Evolutionary conservation across 2,329 filamentous ascomycete species (phyloP).

Genomic region (Acrocalymma vagum): DNA sequence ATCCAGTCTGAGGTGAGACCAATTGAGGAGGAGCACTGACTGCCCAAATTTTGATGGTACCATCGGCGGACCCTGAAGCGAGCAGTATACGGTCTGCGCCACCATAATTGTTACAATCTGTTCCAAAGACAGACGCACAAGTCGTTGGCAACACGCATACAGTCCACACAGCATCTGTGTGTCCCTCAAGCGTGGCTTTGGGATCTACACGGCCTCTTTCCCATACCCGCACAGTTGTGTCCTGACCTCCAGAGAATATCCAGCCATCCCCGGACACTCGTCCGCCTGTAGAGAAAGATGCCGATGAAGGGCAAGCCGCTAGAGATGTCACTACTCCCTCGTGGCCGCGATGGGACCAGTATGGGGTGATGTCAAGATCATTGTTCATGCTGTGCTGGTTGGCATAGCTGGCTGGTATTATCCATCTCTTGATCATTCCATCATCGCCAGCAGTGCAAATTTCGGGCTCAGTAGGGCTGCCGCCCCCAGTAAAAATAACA

Average conservation of each 20-base stretch:
- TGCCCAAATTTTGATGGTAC: constrained; percentile 91
- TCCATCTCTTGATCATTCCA: constrained; percentile 95
- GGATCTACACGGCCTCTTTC: constrained; percentile 93
- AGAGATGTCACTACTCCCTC: constrained; percentile 88
- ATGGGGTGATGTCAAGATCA: constrained; percentile 90
- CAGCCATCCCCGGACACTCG: constrained; percentile 91
- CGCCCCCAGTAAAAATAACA: constrained; percentile 95
- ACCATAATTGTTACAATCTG: constrained; percentile 74
- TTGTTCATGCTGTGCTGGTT: constrained; percentile 68
- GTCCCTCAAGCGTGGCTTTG: constrained; percentile 91
- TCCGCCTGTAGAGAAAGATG: constrained; percentile 88
- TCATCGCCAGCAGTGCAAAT: constrained; percentile 97
- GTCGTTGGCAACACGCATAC: constrained; percentile 91
- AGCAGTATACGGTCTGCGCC: constrained; percentile 86
- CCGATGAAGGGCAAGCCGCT: constrained; percentile 85
- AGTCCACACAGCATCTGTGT: constrained; percentile 95
- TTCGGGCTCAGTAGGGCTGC: constrained; percentile 93
- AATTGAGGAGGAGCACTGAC: constrained; percentile 89
- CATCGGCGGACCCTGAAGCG: constrained; percentile 91
- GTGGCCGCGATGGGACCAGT: constrained; percentile 95
- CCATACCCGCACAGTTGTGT: constrained; percentile 93
- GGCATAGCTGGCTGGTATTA: constrained; percentile 84
- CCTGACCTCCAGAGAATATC: constrained; percentile 98
- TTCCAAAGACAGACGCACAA: constrained; percentile 80
- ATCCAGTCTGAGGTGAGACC: constrained; percentile 79